Percentiles rank a stretch among this genome's conserved stretches.
Evolutionary conservation across 2,329 filamentous ascomycete species (phyloP).

Genomic region (Elsinoe fawcettii): DNA sequence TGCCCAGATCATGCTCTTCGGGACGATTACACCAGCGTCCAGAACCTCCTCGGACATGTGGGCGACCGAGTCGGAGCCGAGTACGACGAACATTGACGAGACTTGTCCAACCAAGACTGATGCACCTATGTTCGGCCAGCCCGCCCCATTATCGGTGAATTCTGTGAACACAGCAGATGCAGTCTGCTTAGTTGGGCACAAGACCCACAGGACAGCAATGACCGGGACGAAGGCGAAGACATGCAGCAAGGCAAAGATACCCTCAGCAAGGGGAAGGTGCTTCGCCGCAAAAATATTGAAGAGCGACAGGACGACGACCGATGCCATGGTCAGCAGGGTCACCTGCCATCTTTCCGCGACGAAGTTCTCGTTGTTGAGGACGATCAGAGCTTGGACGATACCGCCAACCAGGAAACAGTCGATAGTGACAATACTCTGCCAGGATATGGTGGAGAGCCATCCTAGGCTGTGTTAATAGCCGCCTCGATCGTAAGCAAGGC

Average conservation of each 20-base stretch:
- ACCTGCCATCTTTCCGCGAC: conserved; percentile 37
- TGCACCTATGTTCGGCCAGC: conserved; percentile 32
- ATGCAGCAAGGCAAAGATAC: conserved; percentile 33
- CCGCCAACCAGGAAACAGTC: conserved; percentile 39
- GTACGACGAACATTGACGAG: conserved; percentile 27
- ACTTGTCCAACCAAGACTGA: conserved; percentile 36
- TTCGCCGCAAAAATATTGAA: conserved; percentile 33
- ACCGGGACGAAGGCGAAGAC: conserved; percentile 40
- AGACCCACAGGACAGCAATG: conserved; percentile 33
- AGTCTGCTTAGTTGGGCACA: conserved; percentile 22
- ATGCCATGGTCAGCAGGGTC: conserved; percentile 33
- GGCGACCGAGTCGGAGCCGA: conserved; percentile 9
- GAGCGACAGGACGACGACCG: conserved; percentile 26
- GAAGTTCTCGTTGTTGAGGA: conserved; percentile 38
- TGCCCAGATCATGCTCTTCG: conserved; percentile 41
- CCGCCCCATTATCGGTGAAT: conserved; percentile 31
- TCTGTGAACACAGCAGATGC: conserved; percentile 12
- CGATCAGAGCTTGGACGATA: conserved; percentile 40
- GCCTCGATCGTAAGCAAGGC: background rate
- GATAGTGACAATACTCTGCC: conserved; percentile 39
- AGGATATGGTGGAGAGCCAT: conserved; percentile 29
- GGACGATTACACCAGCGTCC: conserved; percentile 41
- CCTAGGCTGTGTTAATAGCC: background rate
- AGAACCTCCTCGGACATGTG: conserved; percentile 41
- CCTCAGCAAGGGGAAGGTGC: conserved; percentile 29